phyloP scores from a whole-genome alignment of 106 monocot genomes.

The Allium fistulosum region DNA sequence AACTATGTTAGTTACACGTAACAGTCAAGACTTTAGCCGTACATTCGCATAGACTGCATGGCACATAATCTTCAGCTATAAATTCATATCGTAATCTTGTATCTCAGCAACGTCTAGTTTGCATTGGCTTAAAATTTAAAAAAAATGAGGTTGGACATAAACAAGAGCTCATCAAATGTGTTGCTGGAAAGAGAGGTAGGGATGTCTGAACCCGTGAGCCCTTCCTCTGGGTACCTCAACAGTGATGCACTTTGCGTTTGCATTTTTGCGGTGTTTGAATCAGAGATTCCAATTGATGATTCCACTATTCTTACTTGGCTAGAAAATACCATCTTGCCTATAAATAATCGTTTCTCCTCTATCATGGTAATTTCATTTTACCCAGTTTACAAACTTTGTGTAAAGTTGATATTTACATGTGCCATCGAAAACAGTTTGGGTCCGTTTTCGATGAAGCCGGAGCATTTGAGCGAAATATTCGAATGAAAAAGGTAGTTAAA shows the following conservation, averaged over 20 bases:
- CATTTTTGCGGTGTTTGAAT: constrained; percentile 49
- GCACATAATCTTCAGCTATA: too few relatives aligned
- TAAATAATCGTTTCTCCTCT: constrained; percentile 58
- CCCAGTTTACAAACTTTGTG: too few relatives aligned
- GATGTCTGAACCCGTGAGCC: constrained; percentile 52
- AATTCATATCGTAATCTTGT: too few relatives aligned
- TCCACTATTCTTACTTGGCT: constrained; percentile 25
- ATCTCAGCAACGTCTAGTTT: background rate
- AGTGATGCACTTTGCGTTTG: constrained; percentile 45
- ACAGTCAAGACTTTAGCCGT: too few relatives aligned
- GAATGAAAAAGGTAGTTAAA: too few relatives aligned
- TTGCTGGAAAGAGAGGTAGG: background rate
- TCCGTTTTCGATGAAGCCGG: too few relatives aligned
- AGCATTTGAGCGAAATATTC: too few relatives aligned
- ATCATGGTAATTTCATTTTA: constrained; percentile 28
- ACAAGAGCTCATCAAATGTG: background rate
- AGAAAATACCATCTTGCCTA: constrained; percentile 41
- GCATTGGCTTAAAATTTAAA: background rate
- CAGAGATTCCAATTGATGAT: constrained; percentile 46
- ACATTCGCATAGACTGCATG: too few relatives aligned
- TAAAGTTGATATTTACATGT: too few relatives aligned
- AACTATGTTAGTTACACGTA: too few relatives aligned
- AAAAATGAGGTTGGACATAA: constrained; percentile 4
- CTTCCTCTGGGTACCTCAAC: constrained; percentile 60
- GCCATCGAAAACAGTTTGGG: too few relatives aligned